Conservation (phyloP, 108 stramenopile genomes). For the Asterionellopsis glacialis region DNA sequence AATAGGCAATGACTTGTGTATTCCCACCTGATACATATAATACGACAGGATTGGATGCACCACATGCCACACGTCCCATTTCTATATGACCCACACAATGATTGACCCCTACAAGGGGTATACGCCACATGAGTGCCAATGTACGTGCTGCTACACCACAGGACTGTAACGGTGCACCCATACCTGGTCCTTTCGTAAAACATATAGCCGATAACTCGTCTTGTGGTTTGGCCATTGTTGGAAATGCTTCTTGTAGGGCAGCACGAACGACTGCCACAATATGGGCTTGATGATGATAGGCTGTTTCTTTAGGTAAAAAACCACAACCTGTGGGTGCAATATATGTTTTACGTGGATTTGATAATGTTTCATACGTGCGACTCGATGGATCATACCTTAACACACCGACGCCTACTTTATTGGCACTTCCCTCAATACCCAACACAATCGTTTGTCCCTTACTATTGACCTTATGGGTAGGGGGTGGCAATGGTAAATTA, state of each 20-base stretch:
- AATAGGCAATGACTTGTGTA: conserved; percentile 97
- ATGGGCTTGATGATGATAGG: conserved; percentile 95
- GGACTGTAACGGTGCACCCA: conserved; percentile 95
- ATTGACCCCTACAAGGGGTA: conserved; percentile 94
- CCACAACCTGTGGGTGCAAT: conserved; percentile 93
- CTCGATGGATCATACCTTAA: conserved; percentile 64
- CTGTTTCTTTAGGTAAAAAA: conserved; percentile 96
- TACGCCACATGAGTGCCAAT: conserved; percentile 80
- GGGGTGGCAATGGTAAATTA: conserved; percentile 45
- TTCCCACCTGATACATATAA: conserved; percentile 98
- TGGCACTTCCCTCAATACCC: conserved; percentile 99
- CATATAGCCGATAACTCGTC: conserved; percentile 60
- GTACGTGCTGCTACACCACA: conserved; percentile 91
- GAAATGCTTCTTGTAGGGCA: conserved; percentile 87
- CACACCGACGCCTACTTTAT: conserved; percentile 98
- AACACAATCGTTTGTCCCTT: conserved; percentile 61
- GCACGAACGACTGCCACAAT: conserved; percentile 87
- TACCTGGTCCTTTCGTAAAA: conserved; percentile 97
- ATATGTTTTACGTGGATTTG: conserved; percentile 97
- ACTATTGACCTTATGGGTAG: conserved; percentile 19
- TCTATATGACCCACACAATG: conserved; percentile 99
- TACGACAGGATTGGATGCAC: conserved; percentile 87
- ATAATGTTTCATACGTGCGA: conserved; percentile 78
- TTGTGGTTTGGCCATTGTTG: background rate
- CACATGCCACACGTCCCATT: conserved; percentile 97